Evolutionary conservation across 129 eudicot species (phyloP), one percentile per base, ranked within the genome.

Genomic region (Flaveria sonorensis): DNA sequence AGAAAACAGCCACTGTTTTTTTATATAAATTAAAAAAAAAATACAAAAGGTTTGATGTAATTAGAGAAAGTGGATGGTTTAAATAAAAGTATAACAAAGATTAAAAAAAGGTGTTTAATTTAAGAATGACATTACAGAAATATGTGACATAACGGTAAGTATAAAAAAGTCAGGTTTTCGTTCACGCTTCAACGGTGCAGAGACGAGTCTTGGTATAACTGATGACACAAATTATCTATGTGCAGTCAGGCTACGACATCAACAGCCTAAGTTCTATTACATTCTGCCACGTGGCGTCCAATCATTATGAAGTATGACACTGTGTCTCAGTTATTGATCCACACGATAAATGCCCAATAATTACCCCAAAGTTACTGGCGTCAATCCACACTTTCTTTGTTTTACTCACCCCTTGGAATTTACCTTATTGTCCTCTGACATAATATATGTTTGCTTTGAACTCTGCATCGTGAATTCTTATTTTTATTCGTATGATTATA

Each of bases 241-340:
- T 52, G 60, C 53, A 48, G 62, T 10, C 63, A 57, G 61, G 15
- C 64, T 57, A 57, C 64, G 21, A 21, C 32, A 0, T 20, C 53
- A 11, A 60, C 40, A 60, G 7, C 66, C 39, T 60, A 3, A 24
- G 66, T 23, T 10, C 4, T 52, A 52, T n/a, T 10, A 52, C 19
- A 60, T 60, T 12, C 18, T 60, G 66, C 36, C 66, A 60, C 66
- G 66, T 24, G 40, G 24, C 66, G 66, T 24, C 36, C 66, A 60
- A 60, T 60, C 66, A 60, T 60, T 60, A 60, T 24, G 26, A 60
- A 36, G 40, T 36, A 5, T 36, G 40, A 36, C 40, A 36, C 40
- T 36, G 40, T 36, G 40, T 36, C n/a, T 55, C 61, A 18, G 6
- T 50, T 50, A 0, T 13, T 50, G 18, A 13, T 14, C 16, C 18